Conservation (phyloP, 495 filamentous ascomycete species). For the Penicillium pancosmium region DNA sequence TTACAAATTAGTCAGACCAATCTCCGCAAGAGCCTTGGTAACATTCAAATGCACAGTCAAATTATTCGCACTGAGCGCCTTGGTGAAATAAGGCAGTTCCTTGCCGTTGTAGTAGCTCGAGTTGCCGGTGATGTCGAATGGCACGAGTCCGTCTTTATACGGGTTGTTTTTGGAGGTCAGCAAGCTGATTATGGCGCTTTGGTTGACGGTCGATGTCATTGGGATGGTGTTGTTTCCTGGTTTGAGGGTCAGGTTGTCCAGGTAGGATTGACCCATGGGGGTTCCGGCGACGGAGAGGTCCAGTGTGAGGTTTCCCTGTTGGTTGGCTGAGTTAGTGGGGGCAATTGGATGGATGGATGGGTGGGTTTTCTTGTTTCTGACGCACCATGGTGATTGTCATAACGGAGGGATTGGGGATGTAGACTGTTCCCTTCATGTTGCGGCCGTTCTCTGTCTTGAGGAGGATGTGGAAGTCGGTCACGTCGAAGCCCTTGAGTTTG, state of each 20-base stretch:
- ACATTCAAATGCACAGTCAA: slow-evolving; percentile 48
- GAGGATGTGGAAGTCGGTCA: slow-evolving; percentile 54
- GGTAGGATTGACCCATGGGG: slow-evolving; percentile 54
- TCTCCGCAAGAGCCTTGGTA: slow-evolving; percentile 32
- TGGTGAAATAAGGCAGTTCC: slow-evolving; percentile 62
- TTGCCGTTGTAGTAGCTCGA: slow-evolving; percentile 59
- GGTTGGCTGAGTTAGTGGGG: slow-evolving; percentile 9
- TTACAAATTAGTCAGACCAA: slow-evolving; percentile 2
- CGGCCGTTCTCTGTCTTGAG: slow-evolving; percentile 44
- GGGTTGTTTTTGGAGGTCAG: slow-evolving; percentile 37
- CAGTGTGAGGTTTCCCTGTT: slow-evolving; percentile 67
- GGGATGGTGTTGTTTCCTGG: slow-evolving; percentile 63
- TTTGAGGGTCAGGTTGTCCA: slow-evolving; percentile 59
- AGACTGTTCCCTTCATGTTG: slow-evolving; percentile 66
- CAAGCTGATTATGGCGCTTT: slow-evolving; percentile 46
- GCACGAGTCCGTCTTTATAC: slow-evolving; percentile 59
- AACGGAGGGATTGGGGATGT: slow-evolving; percentile 71
- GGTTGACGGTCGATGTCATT: slow-evolving; percentile 57
- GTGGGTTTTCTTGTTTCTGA: background rate
- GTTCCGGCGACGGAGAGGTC: slow-evolving; percentile 55
- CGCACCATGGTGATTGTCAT: slow-evolving; percentile 65
- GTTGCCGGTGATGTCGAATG: slow-evolving; percentile 61
- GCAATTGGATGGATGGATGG: background rate
- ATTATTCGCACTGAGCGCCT: slow-evolving; percentile 46
- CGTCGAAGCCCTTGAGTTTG: slow-evolving; percentile 59